Conservation (phyloP, 1,284 basidiomycete genomes). For the Melampsora larici-populina region DNA sequence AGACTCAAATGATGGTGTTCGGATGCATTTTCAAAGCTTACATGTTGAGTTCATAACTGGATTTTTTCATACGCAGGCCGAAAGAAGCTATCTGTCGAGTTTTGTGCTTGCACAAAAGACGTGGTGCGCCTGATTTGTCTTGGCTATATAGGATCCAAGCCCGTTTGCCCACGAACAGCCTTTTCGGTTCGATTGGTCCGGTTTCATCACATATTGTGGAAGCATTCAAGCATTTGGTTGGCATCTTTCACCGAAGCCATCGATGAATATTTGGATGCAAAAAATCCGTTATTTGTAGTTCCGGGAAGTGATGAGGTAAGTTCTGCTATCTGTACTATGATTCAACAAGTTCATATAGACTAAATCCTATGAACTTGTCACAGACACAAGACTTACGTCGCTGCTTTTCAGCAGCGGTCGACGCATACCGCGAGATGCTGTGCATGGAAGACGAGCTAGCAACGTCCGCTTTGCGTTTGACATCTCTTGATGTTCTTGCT, state of each 20-base stretch:
- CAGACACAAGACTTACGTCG: not conserved
- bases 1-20: too few relatives aligned
- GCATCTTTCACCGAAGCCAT: not conserved
- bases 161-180: not conserved
- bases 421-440: slow-evolving; percentile 16
- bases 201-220: slow-evolving; percentile 17
- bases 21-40: too few relatives aligned
- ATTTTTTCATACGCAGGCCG: too few relatives aligned
- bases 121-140: not conserved
- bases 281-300: slow-evolving; percentile 1
- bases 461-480: too few relatives aligned
- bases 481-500: too few relatives aligned
- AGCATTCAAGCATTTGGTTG: not conserved
- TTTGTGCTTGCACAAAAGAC: slow-evolving; percentile 1
- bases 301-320: too few relatives aligned
- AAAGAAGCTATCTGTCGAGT: not conserved
- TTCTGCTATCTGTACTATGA: too few relatives aligned
- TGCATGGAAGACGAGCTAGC: too few relatives aligned
- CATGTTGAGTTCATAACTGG: too few relatives aligned
- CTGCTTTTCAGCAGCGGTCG: not conserved
- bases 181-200: slow-evolving; percentile 1
- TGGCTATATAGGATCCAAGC: slow-evolving; percentile 1
- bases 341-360: too few relatives aligned
- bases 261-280: slow-evolving; percentile 7
- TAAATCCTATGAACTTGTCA: too few relatives aligned